Evolutionary conservation across 768 basidiomycete genomes (phyloP).

Genomic region (Trichaptum fuscoviolaceum): DNA sequence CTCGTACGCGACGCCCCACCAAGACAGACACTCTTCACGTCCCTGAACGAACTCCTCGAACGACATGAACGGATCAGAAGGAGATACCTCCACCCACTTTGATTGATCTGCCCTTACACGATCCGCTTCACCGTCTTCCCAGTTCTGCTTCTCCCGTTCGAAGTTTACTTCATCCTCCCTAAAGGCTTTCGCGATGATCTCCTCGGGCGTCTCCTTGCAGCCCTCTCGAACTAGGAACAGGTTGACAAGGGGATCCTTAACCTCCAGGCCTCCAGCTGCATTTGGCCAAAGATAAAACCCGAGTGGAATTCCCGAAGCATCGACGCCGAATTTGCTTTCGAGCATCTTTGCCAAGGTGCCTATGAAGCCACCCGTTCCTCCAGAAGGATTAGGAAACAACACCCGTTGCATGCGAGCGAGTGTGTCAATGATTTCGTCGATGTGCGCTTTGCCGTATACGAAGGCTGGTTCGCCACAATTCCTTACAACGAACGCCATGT

Average conservation of each 20-base stretch:
- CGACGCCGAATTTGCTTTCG: constrained; percentile 26
- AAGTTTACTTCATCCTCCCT: constrained; percentile 11
- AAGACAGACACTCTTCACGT: constrained; percentile 18
- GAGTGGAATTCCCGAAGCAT: constrained; percentile 27
- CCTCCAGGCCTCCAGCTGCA: constrained; percentile 30
- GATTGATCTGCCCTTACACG: too few species aligned
- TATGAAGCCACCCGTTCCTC: constrained; percentile 16
- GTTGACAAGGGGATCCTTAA: constrained; percentile 34
- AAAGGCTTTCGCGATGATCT: constrained; percentile 12
- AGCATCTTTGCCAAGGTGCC: constrained; percentile 21
- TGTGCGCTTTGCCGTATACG: constrained; percentile 27
- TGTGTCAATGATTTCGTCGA: constrained; percentile 28
- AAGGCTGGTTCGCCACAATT: constrained; percentile 31
- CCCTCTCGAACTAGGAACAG: constrained; percentile 24
- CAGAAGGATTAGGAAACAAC: constrained; percentile 23
- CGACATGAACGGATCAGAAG: constrained; percentile 21
- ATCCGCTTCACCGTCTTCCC: constrained; percentile 8
- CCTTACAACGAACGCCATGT: constrained; percentile 32
- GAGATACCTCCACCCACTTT: background rate
- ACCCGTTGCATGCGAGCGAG: constrained; percentile 30
- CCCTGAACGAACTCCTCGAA: constrained; percentile 25
- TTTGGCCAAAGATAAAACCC: constrained; percentile 38
- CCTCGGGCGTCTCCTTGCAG: constrained; percentile 7
- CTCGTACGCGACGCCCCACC: constrained; percentile 23
- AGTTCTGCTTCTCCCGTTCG: background rate